Evolutionary conservation across 352 stramenopile species (phyloP).

Genomic region (Aphanomyces euteiches): DNA sequence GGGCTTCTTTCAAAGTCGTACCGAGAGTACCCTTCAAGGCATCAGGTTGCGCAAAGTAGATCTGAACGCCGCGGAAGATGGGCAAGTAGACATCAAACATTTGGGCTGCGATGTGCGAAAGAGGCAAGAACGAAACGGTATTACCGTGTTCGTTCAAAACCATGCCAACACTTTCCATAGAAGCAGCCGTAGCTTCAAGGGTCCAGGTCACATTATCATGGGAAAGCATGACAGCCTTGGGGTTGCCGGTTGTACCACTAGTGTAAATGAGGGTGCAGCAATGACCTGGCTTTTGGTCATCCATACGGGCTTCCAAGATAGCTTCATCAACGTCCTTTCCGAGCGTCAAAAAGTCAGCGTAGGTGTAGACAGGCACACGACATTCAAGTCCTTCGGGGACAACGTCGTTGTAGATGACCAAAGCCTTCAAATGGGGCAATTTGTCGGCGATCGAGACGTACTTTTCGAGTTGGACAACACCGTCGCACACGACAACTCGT

Average conservation of each 20-base stretch:
- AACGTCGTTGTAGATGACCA: slow-evolving; percentile 83
- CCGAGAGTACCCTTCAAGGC: slow-evolving; percentile 39
- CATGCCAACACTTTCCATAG: slow-evolving; percentile 39
- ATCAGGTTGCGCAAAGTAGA: slow-evolving; percentile 50
- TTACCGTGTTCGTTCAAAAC: slow-evolving; percentile 40
- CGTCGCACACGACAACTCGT: slow-evolving; percentile 92
- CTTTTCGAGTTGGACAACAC: slow-evolving; percentile 89
- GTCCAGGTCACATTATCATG: slow-evolving; percentile 39
- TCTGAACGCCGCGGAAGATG: slow-evolving; percentile 39
- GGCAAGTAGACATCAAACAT: slow-evolving; percentile 40
- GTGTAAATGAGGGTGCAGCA: slow-evolving; percentile 62
- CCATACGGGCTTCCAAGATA: slow-evolving; percentile 21
- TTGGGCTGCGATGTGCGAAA: slow-evolving; percentile 40
- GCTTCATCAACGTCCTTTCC: not conserved
- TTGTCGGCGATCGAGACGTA: not conserved
- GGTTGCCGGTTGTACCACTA: slow-evolving; percentile 56
- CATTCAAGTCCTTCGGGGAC: slow-evolving; percentile 23
- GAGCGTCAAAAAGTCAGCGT: slow-evolving; percentile 23
- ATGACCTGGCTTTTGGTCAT: slow-evolving; percentile 32
- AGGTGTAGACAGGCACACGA: slow-evolving; percentile 6
- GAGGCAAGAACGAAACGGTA: slow-evolving; percentile 39
- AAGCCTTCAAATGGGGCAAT: slow-evolving; percentile 67
- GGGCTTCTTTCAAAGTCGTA: slow-evolving; percentile 31
- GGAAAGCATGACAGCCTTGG: slow-evolving; percentile 75
- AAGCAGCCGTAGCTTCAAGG: slow-evolving; percentile 22